Evolutionary conservation across 2,329 filamentous ascomycete genomes (phyloP), one percentile per base, ranked within the genome.

Genomic region (Cadophora sp.): DNA sequence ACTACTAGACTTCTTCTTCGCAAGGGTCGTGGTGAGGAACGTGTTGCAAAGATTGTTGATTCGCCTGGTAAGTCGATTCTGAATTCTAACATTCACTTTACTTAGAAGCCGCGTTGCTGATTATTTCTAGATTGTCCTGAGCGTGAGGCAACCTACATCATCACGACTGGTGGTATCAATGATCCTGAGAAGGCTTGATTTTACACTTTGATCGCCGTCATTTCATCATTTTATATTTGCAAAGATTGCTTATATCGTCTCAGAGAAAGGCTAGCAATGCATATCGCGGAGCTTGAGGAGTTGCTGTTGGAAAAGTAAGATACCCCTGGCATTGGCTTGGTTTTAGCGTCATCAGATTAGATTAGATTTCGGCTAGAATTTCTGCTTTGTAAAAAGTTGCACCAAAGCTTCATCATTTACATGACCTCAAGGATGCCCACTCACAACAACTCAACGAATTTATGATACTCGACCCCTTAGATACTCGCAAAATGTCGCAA

Each of bases 31-130:
- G 89, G 89, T 11, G 89, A 91, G 68, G 89, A 91, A 76, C 83
- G 89, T 66, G 89, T 91, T 58, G 89, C 89, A 2, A 91, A 91
- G 79, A 86, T 91, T 50, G 84, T 89, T 70, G 88, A 90, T 74
- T 90, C 87, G 41, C 88, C 88, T 66, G 88, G 87, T 90, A 76
- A 66, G 77, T 66, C 14, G 58, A 47, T 27, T 59, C 16, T 20
- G 16, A 18, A 18, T 47, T 45, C 20, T n/a, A 13, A 47, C 4
- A 45, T n/a, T 55, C 16, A 16, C 16, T 13, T 1, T 55, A 4
- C 18, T 0, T 24, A 3, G n/a, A 33, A 55, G 9, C 45, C 1
- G 20, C 56, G 3, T 20, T 33, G 27, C 66, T 59, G 3, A 27
- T 24, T 24, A 13, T 63, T 59, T 51, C 7, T 30, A 51, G 27